Conservation (phyloP, 306 rosid species). For the Quillaja saponaria region DNA sequence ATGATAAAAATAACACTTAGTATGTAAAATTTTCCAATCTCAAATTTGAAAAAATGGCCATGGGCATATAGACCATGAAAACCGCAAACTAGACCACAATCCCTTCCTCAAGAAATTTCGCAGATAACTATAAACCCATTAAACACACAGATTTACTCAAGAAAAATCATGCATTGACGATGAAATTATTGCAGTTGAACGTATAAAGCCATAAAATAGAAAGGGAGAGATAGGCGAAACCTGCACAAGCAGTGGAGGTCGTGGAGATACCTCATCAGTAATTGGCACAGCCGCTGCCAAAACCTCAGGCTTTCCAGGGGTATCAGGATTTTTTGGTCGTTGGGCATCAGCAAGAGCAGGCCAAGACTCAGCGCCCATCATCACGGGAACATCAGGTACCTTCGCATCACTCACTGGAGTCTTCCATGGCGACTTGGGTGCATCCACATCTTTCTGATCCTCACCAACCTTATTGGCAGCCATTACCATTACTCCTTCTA, state of each 20-base stretch:
- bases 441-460: slow-evolving; percentile 55
- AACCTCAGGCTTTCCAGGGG: slow-evolving; percentile 39
- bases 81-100: too few species aligned
- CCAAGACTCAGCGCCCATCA: slow-evolving; percentile 82
- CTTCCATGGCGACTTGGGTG: slow-evolving; percentile 86
- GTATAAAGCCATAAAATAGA: not conserved
- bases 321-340: slow-evolving; percentile 48
- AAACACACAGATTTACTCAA: not conserved
- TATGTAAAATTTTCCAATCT: too few species aligned
- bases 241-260: slow-evolving; percentile 47
- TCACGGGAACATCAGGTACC: slow-evolving; percentile 53
- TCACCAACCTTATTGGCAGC: slow-evolving; percentile 66
- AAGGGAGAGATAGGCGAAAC: slow-evolving; percentile 24
- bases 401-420: slow-evolving; percentile 52
- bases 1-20: too few species aligned
- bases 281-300: slow-evolving; percentile 26
- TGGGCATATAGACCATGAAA: too few species aligned
- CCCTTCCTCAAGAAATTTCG: too few species aligned
- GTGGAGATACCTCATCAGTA: slow-evolving; percentile 39
- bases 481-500: slow-evolving; percentile 60
- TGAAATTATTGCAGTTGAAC: not conserved
- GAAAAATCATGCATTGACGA: not conserved
- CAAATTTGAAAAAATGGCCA: too few species aligned
- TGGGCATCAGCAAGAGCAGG: slow-evolving; percentile 85
- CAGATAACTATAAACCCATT: not conserved